Evolutionary conservation across 495 filamentous ascomycete species (phyloP), one percentile per base, ranked within the genome.

Genomic region (Penicillium longicatenatum): DNA sequence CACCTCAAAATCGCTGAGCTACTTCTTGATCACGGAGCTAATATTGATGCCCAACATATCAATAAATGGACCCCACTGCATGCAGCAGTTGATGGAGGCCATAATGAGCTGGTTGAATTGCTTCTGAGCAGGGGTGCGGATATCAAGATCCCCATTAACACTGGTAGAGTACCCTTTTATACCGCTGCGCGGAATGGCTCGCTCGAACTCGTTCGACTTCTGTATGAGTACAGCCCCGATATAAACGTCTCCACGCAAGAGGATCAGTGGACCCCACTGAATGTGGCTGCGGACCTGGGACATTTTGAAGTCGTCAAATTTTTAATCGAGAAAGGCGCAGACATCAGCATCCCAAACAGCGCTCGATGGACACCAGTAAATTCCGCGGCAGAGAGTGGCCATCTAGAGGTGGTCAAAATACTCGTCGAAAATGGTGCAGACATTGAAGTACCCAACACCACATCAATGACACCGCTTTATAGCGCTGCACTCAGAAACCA

Each of bases 41-140:
- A 51, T 51, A 20, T 35, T 26, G 19, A 26, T 4, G 31, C 31
- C 4, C 29, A 19, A 2, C 12, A 33, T 16, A n/a, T 17, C 12
- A 33, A 17, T 6, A 11, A 33, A 10, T 7, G 14, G 49, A 35
- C 49, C 14, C 49, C 49, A 21, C 16, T 51, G 14, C 17, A 51
- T 12, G 9, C 4, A 3, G 30, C 49, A 1, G 29, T 19, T 37
- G 16, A 12, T 2, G 6, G 21, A 17, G 49, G 49, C 14, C 49
- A 51, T 37, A 20, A 16, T 4, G 30, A 51, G 30, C 9, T 39
- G 19, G 30, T 35, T 4, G 20, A 39, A 14, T n/a, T 54, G 4
- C 52, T 54, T 45, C 24, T 54, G 33, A 39, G 19, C 10, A 54
- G 46, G 6, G 52, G 52, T n/a, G 52, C 41, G 20, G 52, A 54